Evolutionary conservation across 2,329 filamentous ascomycete genomes (phyloP), one percentile per base, ranked within the genome.

Genomic region (Chaetomium strumarium): DNA sequence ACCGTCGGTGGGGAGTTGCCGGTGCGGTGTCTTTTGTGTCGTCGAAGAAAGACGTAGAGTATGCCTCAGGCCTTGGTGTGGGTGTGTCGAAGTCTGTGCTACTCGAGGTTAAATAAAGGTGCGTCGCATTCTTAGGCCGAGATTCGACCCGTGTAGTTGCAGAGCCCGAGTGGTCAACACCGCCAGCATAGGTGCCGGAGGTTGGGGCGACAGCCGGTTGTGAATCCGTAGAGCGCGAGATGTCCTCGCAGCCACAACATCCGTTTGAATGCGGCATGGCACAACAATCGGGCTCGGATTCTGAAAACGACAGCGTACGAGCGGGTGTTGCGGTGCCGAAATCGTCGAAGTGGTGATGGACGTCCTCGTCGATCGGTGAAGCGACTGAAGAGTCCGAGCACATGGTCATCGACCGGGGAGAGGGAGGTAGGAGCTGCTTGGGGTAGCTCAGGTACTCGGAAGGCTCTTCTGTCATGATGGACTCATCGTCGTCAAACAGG

Each of bases 221-320:
- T 30, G 69, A 65, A 36, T 72, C 73, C 38, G 74, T 72, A 33
- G 70, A 72, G 56, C 75, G 73, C 13, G 74, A 77, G 36, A 67
- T 64, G 8, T 66, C 63, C 51, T 75, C 73, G 51, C 73, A 71
- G 52, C 70, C 67, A 37, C 59, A 53, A 30, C 54, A 52, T 3
- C 51, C 46, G 3, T 55, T 55, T 1, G 56, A 58, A n/a, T 58
- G 58, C n/a, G 70, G 63, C 43, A 68, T 58, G 29, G 63, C 57
- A 51, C 74, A 69, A 17, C 60, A 64, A 24, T 72, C 74, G 2
- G 72, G 69, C 56, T 78, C 77, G 0, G 72, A 75, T 46, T 74
- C 75, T 1, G 76, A 79, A 58, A 78, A 78, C 2, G 78, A 80
- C 49, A 76, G 67, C 13, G 73, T 74, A 49, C 76, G 73, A 9